These are phyloP conservation scores for Xylogone sp. DNA, from an alignment of 2,329 filamentous ascomycete species.

Conservation along the genomic window DNA sequence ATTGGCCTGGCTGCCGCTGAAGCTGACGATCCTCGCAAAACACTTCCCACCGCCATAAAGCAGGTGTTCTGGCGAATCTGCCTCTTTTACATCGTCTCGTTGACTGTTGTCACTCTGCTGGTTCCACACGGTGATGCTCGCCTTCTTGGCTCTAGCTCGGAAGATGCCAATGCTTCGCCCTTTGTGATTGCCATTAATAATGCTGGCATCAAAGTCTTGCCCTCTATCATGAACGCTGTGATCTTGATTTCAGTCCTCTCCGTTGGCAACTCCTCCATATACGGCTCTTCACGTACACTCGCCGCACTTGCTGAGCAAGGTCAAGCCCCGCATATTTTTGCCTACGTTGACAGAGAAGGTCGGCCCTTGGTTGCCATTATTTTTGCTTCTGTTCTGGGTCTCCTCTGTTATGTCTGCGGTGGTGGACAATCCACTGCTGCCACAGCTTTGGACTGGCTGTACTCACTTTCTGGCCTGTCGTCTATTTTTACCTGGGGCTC, in stretches of 20 bases:
- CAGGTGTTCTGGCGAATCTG: conserved; percentile 55
- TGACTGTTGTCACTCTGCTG: conserved; percentile 53
- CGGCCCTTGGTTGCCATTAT: conserved; percentile 54
- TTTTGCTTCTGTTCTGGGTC: conserved; percentile 46
- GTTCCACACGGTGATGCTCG: conserved; percentile 45
- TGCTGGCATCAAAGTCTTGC: conserved; percentile 41
- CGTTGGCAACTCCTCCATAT: conserved; percentile 47
- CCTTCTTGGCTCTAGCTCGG: conserved; percentile 46
- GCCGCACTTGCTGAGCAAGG: conserved; percentile 46
- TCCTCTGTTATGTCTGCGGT: no score
- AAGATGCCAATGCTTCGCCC: conserved; percentile 27
- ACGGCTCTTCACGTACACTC: conserved; percentile 43
- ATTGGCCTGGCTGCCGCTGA: conserved; percentile 51
- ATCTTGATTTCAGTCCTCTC: conserved; percentile 48
- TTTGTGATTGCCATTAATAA: conserved; percentile 43
- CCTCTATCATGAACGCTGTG: conserved; percentile 47
- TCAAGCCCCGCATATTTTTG: conserved; percentile 47
- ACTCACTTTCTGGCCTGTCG: conserved; percentile 65
- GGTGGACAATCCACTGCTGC: conserved; percentile 47
- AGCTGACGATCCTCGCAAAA: conserved; percentile 49
- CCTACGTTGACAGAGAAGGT: conserved; percentile 53
- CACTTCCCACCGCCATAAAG: conserved; percentile 50
- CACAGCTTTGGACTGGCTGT: conserved; percentile 59
- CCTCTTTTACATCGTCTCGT: conserved; percentile 53
- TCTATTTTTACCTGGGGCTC: conserved; percentile 72